These are phyloP conservation scores for Eucommia ulmoides DNA, from an alignment of 257 asterid genomes.

Conservation along the genomic window DNA sequence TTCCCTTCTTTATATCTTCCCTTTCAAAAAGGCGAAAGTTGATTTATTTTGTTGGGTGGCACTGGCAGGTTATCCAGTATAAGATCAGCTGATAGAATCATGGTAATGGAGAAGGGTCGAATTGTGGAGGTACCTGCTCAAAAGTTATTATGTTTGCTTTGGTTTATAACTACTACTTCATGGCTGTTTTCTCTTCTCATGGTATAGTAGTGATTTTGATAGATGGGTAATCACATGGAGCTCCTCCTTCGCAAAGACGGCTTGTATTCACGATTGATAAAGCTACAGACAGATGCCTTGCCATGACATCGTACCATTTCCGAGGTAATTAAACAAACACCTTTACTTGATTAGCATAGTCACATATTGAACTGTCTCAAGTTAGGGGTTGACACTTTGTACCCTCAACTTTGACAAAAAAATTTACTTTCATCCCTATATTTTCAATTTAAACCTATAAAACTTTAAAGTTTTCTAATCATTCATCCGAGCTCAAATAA, in stretches of 20 bases:
- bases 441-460: too few relatives aligned
- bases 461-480: too few relatives aligned
- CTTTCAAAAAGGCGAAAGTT: background rate
- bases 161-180: slow-evolving; percentile 7
- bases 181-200: background rate
- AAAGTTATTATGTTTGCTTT: background rate
- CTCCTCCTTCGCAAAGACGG: slow-evolving; percentile 64
- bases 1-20: background rate
- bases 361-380: too few relatives aligned
- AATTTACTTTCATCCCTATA: too few relatives aligned
- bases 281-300: slow-evolving; percentile 75
- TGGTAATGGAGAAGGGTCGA: slow-evolving; percentile 79
- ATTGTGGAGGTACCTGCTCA: slow-evolving; percentile 57
- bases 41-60: slow-evolving; percentile 11
- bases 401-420: too few relatives aligned
- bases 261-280: slow-evolving; percentile 64
- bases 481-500: too few relatives aligned
- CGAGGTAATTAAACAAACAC: too few relatives aligned
- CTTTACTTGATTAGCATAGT: too few relatives aligned
- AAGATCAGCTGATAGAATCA: slow-evolving; percentile 75
- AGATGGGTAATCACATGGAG: slow-evolving; percentile 78
- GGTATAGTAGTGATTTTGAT: slow-evolving; percentile 7
- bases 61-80: slow-evolving; percentile 75
- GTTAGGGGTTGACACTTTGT: too few relatives aligned
- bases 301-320: too few relatives aligned